phyloP scores from a whole-genome alignment of 768 basidiomycete species.

The Russula lepida region DNA sequence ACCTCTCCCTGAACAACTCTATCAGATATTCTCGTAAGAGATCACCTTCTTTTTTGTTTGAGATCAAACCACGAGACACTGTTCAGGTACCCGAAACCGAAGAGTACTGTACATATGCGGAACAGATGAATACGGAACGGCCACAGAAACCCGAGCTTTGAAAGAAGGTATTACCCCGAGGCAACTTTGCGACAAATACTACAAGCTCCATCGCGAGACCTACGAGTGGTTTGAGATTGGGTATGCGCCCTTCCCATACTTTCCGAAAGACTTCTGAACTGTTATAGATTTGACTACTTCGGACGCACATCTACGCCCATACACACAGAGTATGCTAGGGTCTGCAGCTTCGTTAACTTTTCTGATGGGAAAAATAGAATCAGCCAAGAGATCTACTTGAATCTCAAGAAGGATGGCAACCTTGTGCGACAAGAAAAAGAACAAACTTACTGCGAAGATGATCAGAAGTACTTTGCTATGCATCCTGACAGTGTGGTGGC shows the following conservation, averaged over 20 bases:
- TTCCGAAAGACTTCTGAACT: not conserved
- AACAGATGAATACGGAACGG: slow-evolving; percentile 99
- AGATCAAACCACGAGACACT: slow-evolving; percentile 10
- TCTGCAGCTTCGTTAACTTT: not conserved
- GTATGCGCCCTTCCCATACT: slow-evolving; percentile 32
- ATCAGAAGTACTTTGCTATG: slow-evolving; percentile 52
- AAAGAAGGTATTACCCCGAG: slow-evolving; percentile 76
- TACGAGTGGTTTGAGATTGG: slow-evolving; percentile 98
- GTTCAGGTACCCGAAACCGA: slow-evolving; percentile 63
- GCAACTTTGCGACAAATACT: slow-evolving; percentile 86
- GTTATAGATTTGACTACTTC: slow-evolving; percentile 81
- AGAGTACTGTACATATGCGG: slow-evolving; percentile 93
- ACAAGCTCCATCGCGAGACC: slow-evolving; percentile 79
- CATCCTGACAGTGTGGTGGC: slow-evolving; percentile 8
- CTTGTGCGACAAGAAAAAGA: slow-evolving; percentile 80
- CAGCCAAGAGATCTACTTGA: slow-evolving; percentile 80
- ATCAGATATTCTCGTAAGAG: slow-evolving; percentile 53
- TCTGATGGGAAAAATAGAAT: slow-evolving; percentile 45
- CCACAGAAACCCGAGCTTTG: slow-evolving; percentile 93
- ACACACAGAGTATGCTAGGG: slow-evolving; percentile 70
- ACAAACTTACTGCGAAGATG: slow-evolving; percentile 93
- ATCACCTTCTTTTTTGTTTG: not conserved
- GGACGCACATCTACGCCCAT: slow-evolving; percentile 86
- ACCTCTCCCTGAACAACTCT: slow-evolving; percentile 1
- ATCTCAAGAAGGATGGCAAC: slow-evolving; percentile 67